Conservation (phyloP, 1,284 basidiomycete species). For the Wolfiporia cocos region DNA sequence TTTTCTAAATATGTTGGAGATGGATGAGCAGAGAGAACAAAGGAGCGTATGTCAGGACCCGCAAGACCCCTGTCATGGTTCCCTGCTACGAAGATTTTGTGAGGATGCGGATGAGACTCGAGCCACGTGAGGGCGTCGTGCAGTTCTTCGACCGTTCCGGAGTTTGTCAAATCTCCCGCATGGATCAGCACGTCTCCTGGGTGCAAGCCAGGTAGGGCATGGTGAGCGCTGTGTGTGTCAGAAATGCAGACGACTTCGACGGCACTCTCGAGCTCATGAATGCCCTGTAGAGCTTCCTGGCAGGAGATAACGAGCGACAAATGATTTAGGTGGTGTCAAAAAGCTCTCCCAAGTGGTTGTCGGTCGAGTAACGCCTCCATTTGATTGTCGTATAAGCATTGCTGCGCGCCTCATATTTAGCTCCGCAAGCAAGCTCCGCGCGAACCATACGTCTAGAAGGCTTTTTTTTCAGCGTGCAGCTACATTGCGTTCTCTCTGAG, state of each 20-base stretch:
- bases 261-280: too few relatives aligned
- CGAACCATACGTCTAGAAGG: too few relatives aligned
- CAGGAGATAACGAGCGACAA: too few relatives aligned
- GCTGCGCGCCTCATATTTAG: too few relatives aligned
- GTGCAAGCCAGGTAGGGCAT: background rate
- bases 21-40: background rate
- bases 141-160: background rate
- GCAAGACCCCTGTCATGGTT: background rate
- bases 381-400: too few relatives aligned
- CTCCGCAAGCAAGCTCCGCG: too few relatives aligned
- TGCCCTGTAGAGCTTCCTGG: too few relatives aligned
- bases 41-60: background rate
- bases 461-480: too few relatives aligned
- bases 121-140: background rate
- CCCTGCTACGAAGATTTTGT: background rate
- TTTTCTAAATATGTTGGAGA: background rate
- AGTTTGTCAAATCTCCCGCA: background rate
- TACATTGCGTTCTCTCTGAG: too few relatives aligned
- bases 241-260: background rate
- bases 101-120: background rate
- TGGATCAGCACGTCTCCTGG: background rate
- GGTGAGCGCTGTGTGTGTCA: background rate
- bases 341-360: too few relatives aligned
- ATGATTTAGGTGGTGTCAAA: too few relatives aligned
- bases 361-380: too few relatives aligned